A percentile compares a stretch with the other conserved stretches of the same genome.
phyloP scores from a whole-genome alignment of 2,329 filamentous ascomycete genomes.

The Knoxdaviesia capensis region DNA sequence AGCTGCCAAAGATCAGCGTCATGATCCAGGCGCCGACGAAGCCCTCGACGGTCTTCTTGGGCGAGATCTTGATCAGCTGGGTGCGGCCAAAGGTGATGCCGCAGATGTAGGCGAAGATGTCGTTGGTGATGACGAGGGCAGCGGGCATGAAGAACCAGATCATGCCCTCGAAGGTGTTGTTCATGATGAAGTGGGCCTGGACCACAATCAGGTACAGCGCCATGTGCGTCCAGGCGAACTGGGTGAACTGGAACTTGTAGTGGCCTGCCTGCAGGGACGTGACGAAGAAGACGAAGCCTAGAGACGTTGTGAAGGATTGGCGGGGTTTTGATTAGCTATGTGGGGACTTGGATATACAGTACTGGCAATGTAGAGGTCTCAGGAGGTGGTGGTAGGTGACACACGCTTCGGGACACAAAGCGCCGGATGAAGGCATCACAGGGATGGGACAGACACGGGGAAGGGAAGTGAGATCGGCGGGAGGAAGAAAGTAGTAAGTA shows the following conservation, averaged over 20 bases:
- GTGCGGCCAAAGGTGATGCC: constrained; percentile 93
- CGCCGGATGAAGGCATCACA: constrained; percentile 6
- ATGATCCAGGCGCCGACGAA: constrained; percentile 94
- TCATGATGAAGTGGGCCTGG: constrained; percentile 98
- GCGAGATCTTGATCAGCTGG: constrained; percentile 91
- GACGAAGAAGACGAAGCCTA: constrained; percentile 97
- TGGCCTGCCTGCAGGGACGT: constrained; percentile 84
- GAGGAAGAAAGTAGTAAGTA: neutral
- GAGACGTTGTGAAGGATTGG: too few species aligned
- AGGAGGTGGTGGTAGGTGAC: too few species aligned
- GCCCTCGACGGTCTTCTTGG: constrained; percentile 97
- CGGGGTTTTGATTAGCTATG: neutral
- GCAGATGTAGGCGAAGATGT: constrained; percentile 95
- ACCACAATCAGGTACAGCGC: constrained; percentile 94
- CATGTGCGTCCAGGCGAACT: constrained; percentile 99
- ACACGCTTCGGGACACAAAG: too few species aligned
- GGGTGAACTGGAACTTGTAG: constrained; percentile 96
- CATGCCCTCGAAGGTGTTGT: constrained; percentile 98
- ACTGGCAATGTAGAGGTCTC: too few species aligned
- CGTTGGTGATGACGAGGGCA: constrained; percentile 90
- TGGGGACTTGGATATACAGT: constrained; percentile 9
- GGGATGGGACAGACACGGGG: neutral
- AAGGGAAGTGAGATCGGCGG: neutral
- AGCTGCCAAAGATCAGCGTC: constrained; percentile 69
- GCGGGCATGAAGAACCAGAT: constrained; percentile 99